phyloP scores from a whole-genome alignment of 2,329 filamentous ascomycete species.

The Pseudogymnoascus sp. region DNA sequence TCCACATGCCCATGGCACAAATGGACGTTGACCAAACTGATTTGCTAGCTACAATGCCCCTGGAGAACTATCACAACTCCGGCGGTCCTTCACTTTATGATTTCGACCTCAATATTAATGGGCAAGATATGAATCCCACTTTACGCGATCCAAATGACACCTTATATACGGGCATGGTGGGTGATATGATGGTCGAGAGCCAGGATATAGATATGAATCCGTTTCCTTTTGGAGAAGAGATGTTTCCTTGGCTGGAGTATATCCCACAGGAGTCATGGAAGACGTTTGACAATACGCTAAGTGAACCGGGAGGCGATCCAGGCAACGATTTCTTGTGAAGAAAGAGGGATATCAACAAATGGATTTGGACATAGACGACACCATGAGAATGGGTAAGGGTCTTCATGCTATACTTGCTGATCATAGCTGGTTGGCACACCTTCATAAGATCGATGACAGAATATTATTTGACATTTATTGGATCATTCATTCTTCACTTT shows the following conservation, averaged over 20 bases:
- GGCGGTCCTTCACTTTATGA: background rate
- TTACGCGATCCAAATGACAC: background rate
- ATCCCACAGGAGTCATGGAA: conserved; percentile 58
- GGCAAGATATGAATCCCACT: background rate
- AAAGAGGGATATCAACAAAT: too few species aligned
- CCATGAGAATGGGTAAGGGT: too few species aligned
- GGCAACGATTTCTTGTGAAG: background rate
- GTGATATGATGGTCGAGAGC: conserved; percentile 62
- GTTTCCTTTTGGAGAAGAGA: conserved; percentile 50
- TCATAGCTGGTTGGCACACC: too few species aligned
- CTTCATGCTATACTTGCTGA: too few species aligned
- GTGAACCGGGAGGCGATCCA: background rate
- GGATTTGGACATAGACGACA: background rate
- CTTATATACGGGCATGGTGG: background rate
- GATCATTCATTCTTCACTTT: background rate
- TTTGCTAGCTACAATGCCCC: background rate
- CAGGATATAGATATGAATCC: conserved; percentile 69
- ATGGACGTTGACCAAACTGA: background rate
- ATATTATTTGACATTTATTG: background rate
- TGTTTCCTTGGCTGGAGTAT: conserved; percentile 71
- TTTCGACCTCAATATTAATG: background rate
- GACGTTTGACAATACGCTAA: conserved; percentile 37
- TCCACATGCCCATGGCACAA: background rate
- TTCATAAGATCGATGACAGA: too few species aligned
- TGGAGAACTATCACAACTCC: conserved; percentile 4